A percentile compares a stretch with the other conserved stretches of the same genome.
These are phyloP conservation scores for Leccinum imitatum DNA, from an alignment of 768 basidiomycete genomes.

Conservation along the genomic window DNA sequence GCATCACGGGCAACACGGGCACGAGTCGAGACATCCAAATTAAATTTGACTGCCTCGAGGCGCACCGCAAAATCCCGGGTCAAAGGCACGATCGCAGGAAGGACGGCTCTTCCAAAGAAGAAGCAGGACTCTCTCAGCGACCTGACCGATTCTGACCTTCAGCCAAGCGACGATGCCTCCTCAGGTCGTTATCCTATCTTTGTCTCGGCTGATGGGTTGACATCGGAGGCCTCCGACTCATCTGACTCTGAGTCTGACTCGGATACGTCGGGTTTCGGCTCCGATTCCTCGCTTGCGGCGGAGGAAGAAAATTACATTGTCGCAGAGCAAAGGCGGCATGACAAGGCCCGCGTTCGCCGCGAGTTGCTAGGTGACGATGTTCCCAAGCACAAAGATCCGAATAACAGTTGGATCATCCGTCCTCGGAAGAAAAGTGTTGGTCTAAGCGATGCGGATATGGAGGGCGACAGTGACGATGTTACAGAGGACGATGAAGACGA, in stretches of 20 bases:
- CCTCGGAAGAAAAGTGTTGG: slow-evolving; percentile 72
- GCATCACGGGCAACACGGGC: slow-evolving; percentile 27
- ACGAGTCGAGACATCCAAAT: slow-evolving; percentile 24
- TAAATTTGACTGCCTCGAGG: slow-evolving; percentile 35
- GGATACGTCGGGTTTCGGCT: slow-evolving; percentile 40
- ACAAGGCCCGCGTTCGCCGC: slow-evolving; percentile 55
- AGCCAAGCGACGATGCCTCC: slow-evolving; percentile 36
- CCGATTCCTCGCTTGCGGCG: slow-evolving; percentile 56
- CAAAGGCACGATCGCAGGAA: slow-evolving; percentile 37
- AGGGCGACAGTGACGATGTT: slow-evolving; percentile 54
- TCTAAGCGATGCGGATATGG: slow-evolving; percentile 61
- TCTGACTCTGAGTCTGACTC: slow-evolving; percentile 39
- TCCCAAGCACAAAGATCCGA: slow-evolving; percentile 39
- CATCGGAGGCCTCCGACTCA: slow-evolving; percentile 50
- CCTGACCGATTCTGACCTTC: slow-evolving; percentile 28
- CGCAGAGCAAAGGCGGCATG: slow-evolving; percentile 44
- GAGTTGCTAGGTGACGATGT: slow-evolving; percentile 58
- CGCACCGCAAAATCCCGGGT: slow-evolving; percentile 38
- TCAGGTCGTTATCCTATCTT: slow-evolving; percentile 61
- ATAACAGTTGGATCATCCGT: slow-evolving; percentile 66
- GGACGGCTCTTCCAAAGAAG: slow-evolving; percentile 21
- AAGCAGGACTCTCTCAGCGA: slow-evolving; percentile 15
- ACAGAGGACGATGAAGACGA: slow-evolving; percentile 64
- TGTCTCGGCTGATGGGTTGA: slow-evolving; percentile 59
- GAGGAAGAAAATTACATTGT: slow-evolving; percentile 65